phyloP scores from a whole-genome alignment of 1,284 basidiomycete species.

The Agroathelia rolfsii region DNA sequence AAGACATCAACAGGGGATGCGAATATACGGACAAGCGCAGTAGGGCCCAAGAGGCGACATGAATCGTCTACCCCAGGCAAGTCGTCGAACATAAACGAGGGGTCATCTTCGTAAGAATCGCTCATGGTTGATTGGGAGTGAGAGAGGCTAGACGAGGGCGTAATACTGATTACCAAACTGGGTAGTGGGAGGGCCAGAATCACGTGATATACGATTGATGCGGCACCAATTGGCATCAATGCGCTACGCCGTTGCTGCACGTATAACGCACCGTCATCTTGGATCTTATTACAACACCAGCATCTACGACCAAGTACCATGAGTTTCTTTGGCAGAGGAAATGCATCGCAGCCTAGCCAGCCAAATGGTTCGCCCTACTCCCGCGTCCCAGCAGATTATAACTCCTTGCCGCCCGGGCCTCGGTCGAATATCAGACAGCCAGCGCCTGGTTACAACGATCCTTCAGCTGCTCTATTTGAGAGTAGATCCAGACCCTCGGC shows the following conservation, averaged over 20 bases:
- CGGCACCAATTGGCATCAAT: too few species aligned
- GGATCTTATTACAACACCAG: conserved; percentile 1
- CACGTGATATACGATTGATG: too few species aligned
- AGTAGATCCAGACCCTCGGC: conserved; percentile 32
- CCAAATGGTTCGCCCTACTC: conserved; percentile 34
- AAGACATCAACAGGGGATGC: conserved; percentile 12
- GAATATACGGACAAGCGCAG: conserved; percentile 42
- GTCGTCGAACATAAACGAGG: conserved; percentile 19
- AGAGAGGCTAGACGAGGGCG: too few species aligned
- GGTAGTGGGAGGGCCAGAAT: too few species aligned
- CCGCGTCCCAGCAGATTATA: conserved; percentile 31
- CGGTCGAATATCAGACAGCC: conserved; percentile 27
- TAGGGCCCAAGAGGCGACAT: conserved; percentile 57
- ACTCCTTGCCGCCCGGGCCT: conserved; percentile 9
- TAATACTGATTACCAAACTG: too few species aligned
- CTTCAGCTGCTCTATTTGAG: conserved; percentile 36
- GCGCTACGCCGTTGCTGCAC: too few species aligned
- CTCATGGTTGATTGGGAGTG: too few species aligned
- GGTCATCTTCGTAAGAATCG: too few species aligned
- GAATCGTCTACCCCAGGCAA: conserved; percentile 42
- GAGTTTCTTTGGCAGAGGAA: conserved; percentile 40
- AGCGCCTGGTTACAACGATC: conserved; percentile 43
- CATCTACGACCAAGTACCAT: conserved; percentile 20
- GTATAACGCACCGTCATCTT: conserved; percentile 1
- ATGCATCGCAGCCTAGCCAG: conserved; percentile 25